Conservation (phyloP, 75 land plant genomes). For the Picea glauca region DNA sequence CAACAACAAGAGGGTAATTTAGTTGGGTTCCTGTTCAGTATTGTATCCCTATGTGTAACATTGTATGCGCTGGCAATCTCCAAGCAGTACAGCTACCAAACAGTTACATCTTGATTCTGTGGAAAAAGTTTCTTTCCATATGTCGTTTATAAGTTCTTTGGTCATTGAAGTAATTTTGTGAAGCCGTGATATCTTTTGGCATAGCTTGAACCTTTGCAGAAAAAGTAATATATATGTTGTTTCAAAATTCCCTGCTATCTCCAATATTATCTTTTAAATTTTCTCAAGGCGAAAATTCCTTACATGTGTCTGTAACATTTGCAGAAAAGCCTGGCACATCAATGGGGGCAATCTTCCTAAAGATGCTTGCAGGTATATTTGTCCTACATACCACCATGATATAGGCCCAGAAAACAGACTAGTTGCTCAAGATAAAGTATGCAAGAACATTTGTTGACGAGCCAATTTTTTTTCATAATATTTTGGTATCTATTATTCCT, state of each 20-base stretch:
- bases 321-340: conserved; percentile 64
- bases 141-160: background rate
- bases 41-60: background rate
- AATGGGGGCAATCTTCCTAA: conserved; percentile 67
- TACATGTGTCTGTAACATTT: background rate
- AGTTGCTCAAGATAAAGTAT: too few species aligned
- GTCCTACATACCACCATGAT: background rate
- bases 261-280: background rate
- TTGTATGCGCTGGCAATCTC: background rate
- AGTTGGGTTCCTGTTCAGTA: background rate
- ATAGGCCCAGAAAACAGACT: too few species aligned
- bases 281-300: background rate
- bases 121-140: background rate
- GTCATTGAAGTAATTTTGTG: background rate
- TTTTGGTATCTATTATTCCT: too few species aligned
- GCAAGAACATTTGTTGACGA: too few species aligned
- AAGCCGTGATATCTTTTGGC: background rate
- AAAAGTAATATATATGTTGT: background rate
- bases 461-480: too few species aligned
- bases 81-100: background rate
- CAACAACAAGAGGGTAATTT: background rate
- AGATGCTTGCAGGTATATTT: conserved; percentile 62
- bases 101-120: background rate
- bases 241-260: background rate
- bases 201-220: background rate